Evolutionary conservation across 768 basidiomycete species (phyloP), one percentile per base, ranked within the genome.

Genomic region (Aureoboletus auriporus): DNA sequence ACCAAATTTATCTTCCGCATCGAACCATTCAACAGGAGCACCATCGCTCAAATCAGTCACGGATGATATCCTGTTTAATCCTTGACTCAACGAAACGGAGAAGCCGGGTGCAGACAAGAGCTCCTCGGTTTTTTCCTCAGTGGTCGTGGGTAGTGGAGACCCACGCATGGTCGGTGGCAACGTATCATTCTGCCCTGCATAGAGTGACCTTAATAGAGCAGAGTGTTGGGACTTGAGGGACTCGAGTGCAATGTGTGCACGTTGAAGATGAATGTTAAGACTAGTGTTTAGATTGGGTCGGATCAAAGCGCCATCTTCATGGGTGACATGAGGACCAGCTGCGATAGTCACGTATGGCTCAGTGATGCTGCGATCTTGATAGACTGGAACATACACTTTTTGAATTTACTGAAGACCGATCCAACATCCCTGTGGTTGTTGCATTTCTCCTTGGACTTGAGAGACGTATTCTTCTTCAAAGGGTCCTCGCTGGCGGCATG

Each of bases 11-110:
- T 84, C 85, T 35, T 75, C 69, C 8, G 89, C 89, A 55, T 92
- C 89, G 57, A 78, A 90, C 89, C 89, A 92, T 58, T 89, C 79
- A 43, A 74, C 69, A 47, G 74, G 62, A 26, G 30, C 52, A 28
- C 74, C 76, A 46, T 79, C 82, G 39, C 75, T 78, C 26, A 69
- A 61, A 28, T 74, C 74, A 2, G 78, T 80, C 33, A 71, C 61
- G 31, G 75, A 69, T 10, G 80, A 82, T 43, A 72, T 60, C 30
- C 75, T 74, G 46, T 71, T 70, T 9, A 73, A 70, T 28, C 60
- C 66, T 35, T 67, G 67, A 9, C 63, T 62, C 29, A 66, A 55
- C 11, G 75, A 36, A 28, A 59, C 36, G 57, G 62, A 42, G 52
- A 64, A 44, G 53, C 52, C 42, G 23, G 57, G 56, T 50, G 53